A percentile compares a stretch with the other conserved stretches of the same genome.
Conservation (phyloP, 768 basidiomycete species). For the Chalciporus sphaerocephalus region DNA sequence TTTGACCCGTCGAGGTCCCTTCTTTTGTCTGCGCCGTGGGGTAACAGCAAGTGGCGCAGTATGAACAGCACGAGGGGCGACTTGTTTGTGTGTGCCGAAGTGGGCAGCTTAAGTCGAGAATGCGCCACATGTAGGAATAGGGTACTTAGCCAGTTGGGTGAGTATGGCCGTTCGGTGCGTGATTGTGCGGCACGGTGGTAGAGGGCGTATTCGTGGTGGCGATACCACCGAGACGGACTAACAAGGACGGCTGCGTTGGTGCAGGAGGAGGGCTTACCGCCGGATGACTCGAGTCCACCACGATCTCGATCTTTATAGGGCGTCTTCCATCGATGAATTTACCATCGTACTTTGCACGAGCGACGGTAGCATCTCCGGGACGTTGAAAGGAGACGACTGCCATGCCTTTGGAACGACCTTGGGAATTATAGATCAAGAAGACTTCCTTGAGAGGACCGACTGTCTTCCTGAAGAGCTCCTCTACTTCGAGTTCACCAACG, state of each 20-base stretch:
- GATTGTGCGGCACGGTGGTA: constrained; percentile 9
- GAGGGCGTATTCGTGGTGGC: background rate
- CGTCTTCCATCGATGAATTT: constrained; percentile 71
- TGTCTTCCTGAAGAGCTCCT: constrained; percentile 73
- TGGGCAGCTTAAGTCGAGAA: background rate
- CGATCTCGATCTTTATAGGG: constrained; percentile 61
- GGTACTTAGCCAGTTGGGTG: constrained; percentile 10
- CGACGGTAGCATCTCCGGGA: constrained; percentile 56
- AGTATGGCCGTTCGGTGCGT: constrained; percentile 15
- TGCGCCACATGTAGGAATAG: background rate
- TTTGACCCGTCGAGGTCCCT: constrained; percentile 71
- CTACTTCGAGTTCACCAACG: constrained; percentile 63
- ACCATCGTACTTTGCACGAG: constrained; percentile 67
- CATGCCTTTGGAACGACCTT: constrained; percentile 77
- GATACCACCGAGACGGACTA: constrained; percentile 34
- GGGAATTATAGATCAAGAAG: constrained; percentile 71
- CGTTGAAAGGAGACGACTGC: constrained; percentile 67
- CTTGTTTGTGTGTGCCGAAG: constrained; percentile 20
- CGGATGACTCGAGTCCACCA: constrained; percentile 42
- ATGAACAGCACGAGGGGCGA: constrained; percentile 4
- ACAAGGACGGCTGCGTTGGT: constrained; percentile 34
- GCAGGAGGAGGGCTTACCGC: constrained; percentile 21
- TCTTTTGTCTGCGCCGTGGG: constrained; percentile 52
- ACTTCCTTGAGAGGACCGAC: constrained; percentile 68
- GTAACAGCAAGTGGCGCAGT: constrained; percentile 24